These are phyloP conservation scores for Candida sonorensis DNA, from an alignment of 805 yeast genomes.

Conservation along the genomic window DNA sequence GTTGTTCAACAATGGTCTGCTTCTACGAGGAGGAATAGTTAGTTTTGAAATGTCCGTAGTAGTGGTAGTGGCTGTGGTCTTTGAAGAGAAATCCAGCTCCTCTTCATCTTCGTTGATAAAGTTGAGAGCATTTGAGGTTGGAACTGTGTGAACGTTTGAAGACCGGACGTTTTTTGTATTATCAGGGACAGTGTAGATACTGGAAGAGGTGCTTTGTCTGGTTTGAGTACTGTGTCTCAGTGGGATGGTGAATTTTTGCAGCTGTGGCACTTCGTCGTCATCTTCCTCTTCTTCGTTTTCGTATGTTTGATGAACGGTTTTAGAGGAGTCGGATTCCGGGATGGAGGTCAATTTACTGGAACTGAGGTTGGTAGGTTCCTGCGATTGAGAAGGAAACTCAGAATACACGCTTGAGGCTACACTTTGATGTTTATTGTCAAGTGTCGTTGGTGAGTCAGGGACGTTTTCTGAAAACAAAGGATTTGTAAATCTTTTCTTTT, in stretches of 20 bases:
- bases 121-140: not conserved
- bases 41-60: not conserved
- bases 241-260: too few relatives aligned
- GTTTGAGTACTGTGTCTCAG: conserved; percentile 1
- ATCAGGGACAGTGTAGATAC: conserved; percentile 11
- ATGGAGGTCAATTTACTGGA: conserved; percentile 6
- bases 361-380: too few relatives aligned
- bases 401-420: conserved; percentile 18
- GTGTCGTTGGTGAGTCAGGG: too few relatives aligned
- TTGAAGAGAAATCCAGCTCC: not conserved
- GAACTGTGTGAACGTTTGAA: not conserved
- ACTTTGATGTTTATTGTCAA: conserved; percentile 14
- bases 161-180: not conserved
- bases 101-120: conserved; percentile 2
- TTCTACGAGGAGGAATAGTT: not conserved
- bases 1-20: not conserved
- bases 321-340: conserved; percentile 8
- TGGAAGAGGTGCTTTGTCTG: conserved; percentile 15
- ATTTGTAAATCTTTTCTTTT: conserved; percentile 14
- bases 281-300: not conserved
- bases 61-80: not conserved
- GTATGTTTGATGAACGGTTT: not conserved
- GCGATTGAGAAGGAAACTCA: too few relatives aligned
- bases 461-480: conserved; percentile 13
- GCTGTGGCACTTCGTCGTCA: too few relatives aligned